Base-by-base conservation (phyloP, 2,329 filamentous ascomycete genomes). In the Aspergillus melleus region DNA sequence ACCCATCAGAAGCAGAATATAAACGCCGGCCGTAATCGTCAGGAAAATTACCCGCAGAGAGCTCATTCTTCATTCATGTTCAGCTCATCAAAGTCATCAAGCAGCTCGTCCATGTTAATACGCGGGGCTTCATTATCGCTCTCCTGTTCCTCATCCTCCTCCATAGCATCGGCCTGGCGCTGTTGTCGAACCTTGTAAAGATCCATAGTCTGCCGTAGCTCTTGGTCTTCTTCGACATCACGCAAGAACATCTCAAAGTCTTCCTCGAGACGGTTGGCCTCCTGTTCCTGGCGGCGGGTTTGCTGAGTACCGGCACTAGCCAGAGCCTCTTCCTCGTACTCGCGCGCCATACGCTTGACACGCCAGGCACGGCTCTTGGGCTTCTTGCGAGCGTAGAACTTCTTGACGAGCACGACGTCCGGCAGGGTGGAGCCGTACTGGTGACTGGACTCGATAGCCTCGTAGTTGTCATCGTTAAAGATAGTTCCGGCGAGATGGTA, bases 181-280 rank as follows among this genome's bases (percentile, higher is more conserved):
- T 68, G 44, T 55, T 84, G 80, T 83, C 78, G 39, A 42, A 78
- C 78, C 73, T 94, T 96, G 81, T 96, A 99, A 69, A 99, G 76
- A 50, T 91, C 90, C 73, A 99, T 81, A 1, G 92, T 92, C 49
- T 88, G 85, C 57, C 95, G 84, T 66, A 97, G 83, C 72, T 99
- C 95, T 55, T 90, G 85, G 74, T 99, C 95, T 74, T 98, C 93
- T 78, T 99, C 96, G 11, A 99, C 91, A 76, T 99, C 95, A 50
- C 90, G 89, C 82, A 99, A 80, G 86, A 99, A 99, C 86, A 93
- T 87, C 81, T 99, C 95, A 79, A 96, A 99, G 77, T 99, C 95
- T 66, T 89, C 86, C 73, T 98, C 93, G 81, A 96, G 87, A 64
- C 88, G 87, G 61, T 93, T 91, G 73, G 94, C 90, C 73, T 98